Conservation (phyloP, 164 flowering plant genomes). For the Vitis rupestris region DNA sequence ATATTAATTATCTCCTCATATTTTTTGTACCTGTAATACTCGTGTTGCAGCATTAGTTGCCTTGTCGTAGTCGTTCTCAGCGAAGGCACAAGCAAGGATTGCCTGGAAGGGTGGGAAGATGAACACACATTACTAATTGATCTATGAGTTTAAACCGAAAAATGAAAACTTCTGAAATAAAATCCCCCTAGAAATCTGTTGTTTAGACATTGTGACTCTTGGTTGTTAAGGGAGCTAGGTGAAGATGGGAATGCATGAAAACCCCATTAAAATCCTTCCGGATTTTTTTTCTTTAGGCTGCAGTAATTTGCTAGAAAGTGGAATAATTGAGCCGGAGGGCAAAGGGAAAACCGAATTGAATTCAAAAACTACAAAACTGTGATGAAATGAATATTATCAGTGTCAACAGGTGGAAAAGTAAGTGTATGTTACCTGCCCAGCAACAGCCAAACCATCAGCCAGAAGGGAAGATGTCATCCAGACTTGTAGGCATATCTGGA, state of each 20-base stretch:
- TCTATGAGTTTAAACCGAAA: neutral
- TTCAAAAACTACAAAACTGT: too few species aligned
- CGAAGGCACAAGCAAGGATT: constrained; percentile 53
- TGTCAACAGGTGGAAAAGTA: too few species aligned
- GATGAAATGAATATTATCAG: neutral
- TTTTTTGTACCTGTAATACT: constrained; percentile 36
- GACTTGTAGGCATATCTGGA: constrained; percentile 88
- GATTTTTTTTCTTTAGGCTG: too few species aligned
- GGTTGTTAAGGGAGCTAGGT: too few species aligned
- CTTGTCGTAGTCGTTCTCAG: constrained; percentile 43
- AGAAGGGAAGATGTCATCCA: constrained; percentile 90
- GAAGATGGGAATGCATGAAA: too few species aligned
- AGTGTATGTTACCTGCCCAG: constrained; percentile 53
- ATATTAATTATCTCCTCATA: neutral
- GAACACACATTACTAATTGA: neutral
- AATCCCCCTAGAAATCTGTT: too few species aligned
- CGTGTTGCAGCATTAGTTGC: constrained; percentile 34
- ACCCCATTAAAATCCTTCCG: too few species aligned
- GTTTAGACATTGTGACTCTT: too few species aligned
- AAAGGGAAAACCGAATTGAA: too few species aligned
- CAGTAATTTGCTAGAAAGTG: too few species aligned
- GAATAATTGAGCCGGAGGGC: too few species aligned
- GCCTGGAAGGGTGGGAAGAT: constrained; percentile 27
- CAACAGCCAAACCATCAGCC: constrained; percentile 75
- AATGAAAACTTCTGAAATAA: neutral